Evolutionary conservation across 2,329 filamentous ascomycete genomes (phyloP), one percentile per base, ranked within the genome.

Genomic region (Westerdykella aurantiaca): DNA sequence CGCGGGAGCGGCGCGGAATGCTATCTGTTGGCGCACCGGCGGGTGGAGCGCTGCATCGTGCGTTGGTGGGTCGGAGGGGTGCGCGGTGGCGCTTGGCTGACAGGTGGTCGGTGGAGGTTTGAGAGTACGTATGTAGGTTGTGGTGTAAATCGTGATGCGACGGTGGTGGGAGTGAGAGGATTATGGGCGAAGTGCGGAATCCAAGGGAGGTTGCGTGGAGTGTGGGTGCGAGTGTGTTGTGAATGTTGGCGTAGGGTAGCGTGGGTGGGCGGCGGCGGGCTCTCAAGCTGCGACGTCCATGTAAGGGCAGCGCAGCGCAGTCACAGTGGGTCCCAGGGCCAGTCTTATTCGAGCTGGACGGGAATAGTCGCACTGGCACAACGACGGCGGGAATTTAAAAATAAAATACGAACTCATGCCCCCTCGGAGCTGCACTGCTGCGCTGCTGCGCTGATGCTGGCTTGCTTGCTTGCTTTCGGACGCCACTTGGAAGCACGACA

Each of bases 1-100:
- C 44, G 37, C 43, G 46, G 37, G 46, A 46, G 44, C 44, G 46
- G 42, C 29, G 45, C 38, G 33, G 41, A 34, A 38, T 39, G 53
- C 53, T 56, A 59, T 55, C 40, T 52, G 41, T 17, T 39, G 38
- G 40, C 40, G 37, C 21, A 37, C 17, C 31, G 40, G 17, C 31
- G 35, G 47, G 25, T 38, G 39, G 23, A 37, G 41, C 31, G 31
- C 45, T 42, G 44, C 51, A 50, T 50, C 17, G 44, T 42, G 45
- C 43, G 46, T 42, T 47, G 47, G 39, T 31, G 13, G 35, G 25
- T 33, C 14, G 18, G 34, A 18, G 31, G 38, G 38, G 37, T 13
- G 37, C 7, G 17, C 21, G 37, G 4, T 12, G 37, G 14, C 14
- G 29, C 12, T 34, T 35, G 17, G 29, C 7, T 10, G 25, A 4